Evolutionary conservation across 768 basidiomycete species (phyloP), one percentile per base, ranked within the genome.

Genomic region (Neoboletus magnificus): DNA sequence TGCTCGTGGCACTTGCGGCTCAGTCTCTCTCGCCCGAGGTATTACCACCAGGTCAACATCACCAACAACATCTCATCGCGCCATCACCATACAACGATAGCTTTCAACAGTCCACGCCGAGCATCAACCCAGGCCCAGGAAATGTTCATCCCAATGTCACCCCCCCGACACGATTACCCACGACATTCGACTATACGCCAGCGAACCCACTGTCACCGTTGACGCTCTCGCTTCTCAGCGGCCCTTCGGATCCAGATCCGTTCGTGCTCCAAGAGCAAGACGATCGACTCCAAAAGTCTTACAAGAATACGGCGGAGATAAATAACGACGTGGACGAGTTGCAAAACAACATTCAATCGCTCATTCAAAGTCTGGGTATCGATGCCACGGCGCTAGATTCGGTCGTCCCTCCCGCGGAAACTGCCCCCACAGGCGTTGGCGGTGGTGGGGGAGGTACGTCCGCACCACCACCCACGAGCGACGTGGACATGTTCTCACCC

Each of bases 311-410:
- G 0, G 66, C 77, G 27, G 86, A 87, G 57, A 85, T 93, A 43
- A 83, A 85, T 55, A 78, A 79, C 44, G 87, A 90, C 53, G 88
- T 93, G 27, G 84, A 86, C 58, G 81, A 82, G 36, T 71, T 93
- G 50, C 82, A 87, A 57, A 74, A 72, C 13, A 84, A 82, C 56
- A 84, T 95, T 41, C 81, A 89, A 55, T 80, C 81, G 7, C 75
- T 94, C 56, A 87, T 93, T 30, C 78, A 87, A 58, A 80, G 80
- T 46, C 78, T 92, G 44, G 88, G 87, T 8, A 68, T 89, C 46
- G 86, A 91, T 65, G 76, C 84, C 20, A 55, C 41, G 8, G 15
- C 63, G n/a, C 59, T 71, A 9, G 62, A 71, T 32, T 39, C 62
- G 10, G 11, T 41, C 3, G 0, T 37, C 6, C 49, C 48, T 20